Conservation (phyloP, 1,284 basidiomycete genomes). For the Ustilago bromivora region DNA sequence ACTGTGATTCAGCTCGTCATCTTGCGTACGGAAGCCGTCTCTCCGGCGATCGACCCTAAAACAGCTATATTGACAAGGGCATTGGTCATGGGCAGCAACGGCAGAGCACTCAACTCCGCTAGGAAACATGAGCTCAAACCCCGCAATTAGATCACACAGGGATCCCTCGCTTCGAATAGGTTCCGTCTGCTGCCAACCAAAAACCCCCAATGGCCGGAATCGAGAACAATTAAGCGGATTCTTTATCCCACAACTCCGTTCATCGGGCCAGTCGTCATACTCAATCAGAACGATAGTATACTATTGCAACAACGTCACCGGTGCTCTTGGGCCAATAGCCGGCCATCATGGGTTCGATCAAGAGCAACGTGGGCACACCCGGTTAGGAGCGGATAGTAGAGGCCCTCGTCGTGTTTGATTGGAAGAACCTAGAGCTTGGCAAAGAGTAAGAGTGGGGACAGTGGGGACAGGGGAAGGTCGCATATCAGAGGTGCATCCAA, state of each 20-base stretch:
- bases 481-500: conserved; percentile 12
- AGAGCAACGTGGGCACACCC: neutral
- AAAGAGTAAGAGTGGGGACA: neutral
- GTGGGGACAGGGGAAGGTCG: neutral
- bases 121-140: conserved; percentile 14
- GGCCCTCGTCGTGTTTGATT: neutral
- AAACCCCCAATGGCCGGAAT: neutral
- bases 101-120: neutral
- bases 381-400: neutral
- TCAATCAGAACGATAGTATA: neutral
- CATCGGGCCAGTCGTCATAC: neutral
- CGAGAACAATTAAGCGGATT: neutral
- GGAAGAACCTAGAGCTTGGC: neutral
- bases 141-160: conserved; percentile 5
- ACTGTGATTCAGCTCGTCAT: conserved; percentile 4
- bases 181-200: conserved; percentile 2
- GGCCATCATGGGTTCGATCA: neutral
- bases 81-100: neutral
- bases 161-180: neutral
- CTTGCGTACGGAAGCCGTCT: conserved; percentile 12
- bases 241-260: neutral
- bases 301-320: neutral
- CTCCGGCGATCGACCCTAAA: conserved; percentile 10
- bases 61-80: neutral
- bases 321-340: neutral